phyloP scores from a whole-genome alignment of 2,329 filamentous ascomycete genomes.

The Penicillium occitanis region DNA sequence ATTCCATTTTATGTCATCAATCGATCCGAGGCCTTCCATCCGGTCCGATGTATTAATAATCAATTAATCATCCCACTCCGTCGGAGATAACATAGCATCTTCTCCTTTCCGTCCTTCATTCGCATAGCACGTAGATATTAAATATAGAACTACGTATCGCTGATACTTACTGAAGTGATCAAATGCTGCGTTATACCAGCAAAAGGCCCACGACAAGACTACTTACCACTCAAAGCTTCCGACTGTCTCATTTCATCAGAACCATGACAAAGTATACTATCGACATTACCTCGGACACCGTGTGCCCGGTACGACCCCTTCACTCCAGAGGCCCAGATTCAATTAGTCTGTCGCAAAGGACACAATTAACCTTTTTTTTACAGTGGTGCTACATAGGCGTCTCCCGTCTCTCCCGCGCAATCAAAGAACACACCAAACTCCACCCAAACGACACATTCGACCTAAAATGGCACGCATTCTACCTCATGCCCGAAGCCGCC shows the following conservation, averaged over 20 bases:
- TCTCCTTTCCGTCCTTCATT: not conserved
- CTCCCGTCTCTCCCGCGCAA: conserved; percentile 70
- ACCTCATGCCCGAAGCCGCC: conserved; percentile 68
- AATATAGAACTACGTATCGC: not conserved
- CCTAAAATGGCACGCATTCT: conserved; percentile 75
- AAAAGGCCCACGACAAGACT: conserved; percentile 1
- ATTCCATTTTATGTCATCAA: not conserved
- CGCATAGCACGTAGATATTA: not conserved
- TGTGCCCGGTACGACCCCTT: conserved; percentile 59
- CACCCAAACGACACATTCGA: conserved; percentile 70
- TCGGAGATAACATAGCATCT: not conserved
- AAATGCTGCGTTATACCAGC: not conserved
- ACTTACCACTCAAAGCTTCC: not conserved
- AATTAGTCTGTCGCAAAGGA: not conserved
- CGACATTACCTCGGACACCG: conserved; percentile 74
- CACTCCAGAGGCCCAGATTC: not conserved
- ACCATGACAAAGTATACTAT: conserved; percentile 73
- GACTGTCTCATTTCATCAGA: not conserved
- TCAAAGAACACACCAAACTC: conserved; percentile 62
- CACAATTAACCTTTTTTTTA: not conserved
- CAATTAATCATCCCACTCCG: conserved; percentile 9
- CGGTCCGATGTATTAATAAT: conserved; percentile 1
- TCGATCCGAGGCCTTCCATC: not conserved
- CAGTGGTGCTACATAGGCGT: conserved; percentile 74
- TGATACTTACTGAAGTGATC: not conserved